These are phyloP conservation scores for Lipomyces spencermartinsiae DNA, from an alignment of 805 yeast species.

Conservation along the genomic window DNA sequence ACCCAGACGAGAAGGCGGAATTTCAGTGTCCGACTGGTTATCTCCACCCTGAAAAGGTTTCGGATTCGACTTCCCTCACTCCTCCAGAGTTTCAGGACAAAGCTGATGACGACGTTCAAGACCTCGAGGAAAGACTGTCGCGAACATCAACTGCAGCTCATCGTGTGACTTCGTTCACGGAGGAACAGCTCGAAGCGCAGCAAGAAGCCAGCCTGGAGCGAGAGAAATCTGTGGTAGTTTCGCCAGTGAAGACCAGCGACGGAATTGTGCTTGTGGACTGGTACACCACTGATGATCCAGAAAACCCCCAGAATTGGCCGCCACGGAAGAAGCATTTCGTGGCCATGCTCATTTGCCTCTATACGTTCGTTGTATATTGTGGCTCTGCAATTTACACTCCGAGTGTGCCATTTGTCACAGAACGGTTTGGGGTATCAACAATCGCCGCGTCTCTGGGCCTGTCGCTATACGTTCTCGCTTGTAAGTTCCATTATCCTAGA, in stretches of 20 bases:
- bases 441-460: slow-evolving; percentile 58
- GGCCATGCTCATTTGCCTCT: slow-evolving; percentile 50
- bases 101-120: not conserved
- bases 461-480: slow-evolving; percentile 59
- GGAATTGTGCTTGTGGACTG: slow-evolving; percentile 22
- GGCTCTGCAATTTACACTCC: slow-evolving; percentile 66
- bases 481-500: not conserved
- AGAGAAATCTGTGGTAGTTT: not conserved
- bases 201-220: not conserved
- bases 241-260: slow-evolving; percentile 2
- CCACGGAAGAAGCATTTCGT: slow-evolving; percentile 49
- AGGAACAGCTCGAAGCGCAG: slow-evolving; percentile 6
- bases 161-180: not conserved
- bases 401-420: slow-evolving; percentile 52
- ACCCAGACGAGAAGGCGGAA: slow-evolving; percentile 16
- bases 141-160: slow-evolving; percentile 5
- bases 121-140: not conserved
- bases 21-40: slow-evolving; percentile 13
- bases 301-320: slow-evolving; percentile 63
- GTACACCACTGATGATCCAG: slow-evolving; percentile 39
- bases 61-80: not conserved
- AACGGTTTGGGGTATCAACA: slow-evolving; percentile 53
- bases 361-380: slow-evolving; percentile 60
- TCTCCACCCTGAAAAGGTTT: slow-evolving; percentile 2
- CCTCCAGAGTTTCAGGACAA: slow-evolving; percentile 1